Evolutionary conservation across 2,329 filamentous ascomycete species (phyloP), one percentile per base, ranked within the genome.

Genomic region (Stylonectria norvegica): DNA sequence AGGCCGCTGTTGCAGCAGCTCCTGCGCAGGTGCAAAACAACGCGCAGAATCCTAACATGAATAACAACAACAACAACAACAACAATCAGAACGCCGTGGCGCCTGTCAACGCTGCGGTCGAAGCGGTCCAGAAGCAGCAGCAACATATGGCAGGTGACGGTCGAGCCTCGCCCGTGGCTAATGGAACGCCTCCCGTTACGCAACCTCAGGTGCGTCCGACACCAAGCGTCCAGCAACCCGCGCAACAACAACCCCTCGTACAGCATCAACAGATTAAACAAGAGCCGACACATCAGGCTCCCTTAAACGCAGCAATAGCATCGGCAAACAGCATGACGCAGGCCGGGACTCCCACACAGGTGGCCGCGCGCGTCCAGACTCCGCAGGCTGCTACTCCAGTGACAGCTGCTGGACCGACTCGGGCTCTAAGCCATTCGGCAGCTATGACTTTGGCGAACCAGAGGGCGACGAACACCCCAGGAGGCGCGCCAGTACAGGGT

Each of bases 381-480:
- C 71, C 75, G 2, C 75, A 78, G 42, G 59, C 63, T 1, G 65
- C 66, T 4, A 66, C 65, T 1, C 62, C 68, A 7, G 62, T 62
- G 30, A 66, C 61, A 8, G 61, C 60, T 8, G 56, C 64, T 32
- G 61, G 64, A 6, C 61, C 60, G 8, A 65, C 69, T 2, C 64
- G 66, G 12, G 64, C 73, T 3, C 63, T 75, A 20, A 72, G 66
- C 19, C 72, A 76, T 53, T 70, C 71, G 12, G 72, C 67, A 30
- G 73, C 71, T n/a, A 66, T 76, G 48, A 69, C 62, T 38, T 61
- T 71, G 19, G 71, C 70, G n/a, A 73, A 70, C 46, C 69, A 69
- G 57, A 54, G 63, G 46, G 60, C 66, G 16, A 56, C 56, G 5
- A 55, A 46, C 41, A 64, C 63, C n/a, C 64, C 66, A 5, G 58